Evolutionary conservation across 108 stramenopile species (phyloP).

Genomic region (Nitzschia sp.): DNA sequence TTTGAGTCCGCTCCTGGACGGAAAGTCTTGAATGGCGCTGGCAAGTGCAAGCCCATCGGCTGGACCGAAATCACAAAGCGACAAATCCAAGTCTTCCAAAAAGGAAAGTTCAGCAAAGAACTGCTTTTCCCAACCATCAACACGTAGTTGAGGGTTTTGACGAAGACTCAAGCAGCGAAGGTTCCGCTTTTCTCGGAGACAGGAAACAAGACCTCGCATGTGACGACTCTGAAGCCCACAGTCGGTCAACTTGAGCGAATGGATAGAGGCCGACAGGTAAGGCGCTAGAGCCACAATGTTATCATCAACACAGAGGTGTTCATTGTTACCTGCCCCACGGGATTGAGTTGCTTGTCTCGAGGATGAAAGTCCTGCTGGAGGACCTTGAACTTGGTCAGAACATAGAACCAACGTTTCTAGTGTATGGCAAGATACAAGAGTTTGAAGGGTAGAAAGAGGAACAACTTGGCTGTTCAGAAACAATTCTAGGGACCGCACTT

Average conservation of each 20-base stretch:
- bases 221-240: slow-evolving; percentile 27
- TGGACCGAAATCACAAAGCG: slow-evolving; percentile 33
- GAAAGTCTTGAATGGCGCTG: slow-evolving; percentile 2
- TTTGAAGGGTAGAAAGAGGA: slow-evolving; percentile 19
- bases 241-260: slow-evolving; percentile 21
- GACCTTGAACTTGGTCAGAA: no score
- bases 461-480: slow-evolving; percentile 6
- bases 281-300: slow-evolving; percentile 18
- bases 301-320: neutral
- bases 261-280: slow-evolving; percentile 15
- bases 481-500: slow-evolving; percentile 21
- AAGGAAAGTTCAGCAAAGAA: slow-evolving; percentile 12
- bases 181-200: slow-evolving; percentile 19
- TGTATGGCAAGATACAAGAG: slow-evolving; percentile 11
- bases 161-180: slow-evolving; percentile 25
- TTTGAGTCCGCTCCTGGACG: neutral
- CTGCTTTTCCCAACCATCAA: slow-evolving; percentile 21
- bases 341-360: no score
- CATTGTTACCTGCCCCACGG: no score
- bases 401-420: no score
- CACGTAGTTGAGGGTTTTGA: slow-evolving; percentile 19
- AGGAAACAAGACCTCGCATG: slow-evolving; percentile 11
- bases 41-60: slow-evolving; percentile 22
- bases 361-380: no score
- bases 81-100: slow-evolving; percentile 26